Conservation (phyloP, 2,329 filamentous ascomycete species). For the Trichoderma sp. region DNA sequence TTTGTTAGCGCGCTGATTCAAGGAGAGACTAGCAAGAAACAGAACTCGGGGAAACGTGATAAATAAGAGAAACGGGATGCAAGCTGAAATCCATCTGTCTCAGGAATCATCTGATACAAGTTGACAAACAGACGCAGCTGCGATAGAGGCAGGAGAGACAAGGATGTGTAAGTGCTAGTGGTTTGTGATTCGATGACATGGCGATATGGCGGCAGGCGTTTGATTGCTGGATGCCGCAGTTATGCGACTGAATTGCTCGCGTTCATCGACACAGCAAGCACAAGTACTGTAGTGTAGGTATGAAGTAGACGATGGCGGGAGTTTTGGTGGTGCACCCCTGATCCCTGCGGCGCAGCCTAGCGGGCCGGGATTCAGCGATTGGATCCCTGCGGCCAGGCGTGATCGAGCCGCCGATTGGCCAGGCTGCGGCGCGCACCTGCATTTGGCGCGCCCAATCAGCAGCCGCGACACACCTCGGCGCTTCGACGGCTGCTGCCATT, state of each 20-base stretch:
- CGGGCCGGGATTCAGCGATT: conserved; percentile 40
- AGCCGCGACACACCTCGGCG: conserved; percentile 40
- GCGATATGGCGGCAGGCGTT: neutral
- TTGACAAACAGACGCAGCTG: neutral
- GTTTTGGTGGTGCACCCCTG: conserved; percentile 10
- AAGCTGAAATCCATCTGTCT: conserved; percentile 10
- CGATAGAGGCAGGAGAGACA: neutral
- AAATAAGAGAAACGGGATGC: neutral
- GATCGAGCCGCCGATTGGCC: conserved; percentile 44
- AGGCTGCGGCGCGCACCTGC: conserved; percentile 35
- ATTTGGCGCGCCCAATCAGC: conserved; percentile 44
- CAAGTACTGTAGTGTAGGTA: too few relatives aligned
- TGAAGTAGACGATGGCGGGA: neutral
- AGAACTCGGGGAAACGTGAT: neutral
- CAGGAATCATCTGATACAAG: conserved; percentile 8
- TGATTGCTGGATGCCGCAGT: neutral
- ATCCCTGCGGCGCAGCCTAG: conserved; percentile 25
- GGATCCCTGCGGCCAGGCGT: conserved; percentile 42
- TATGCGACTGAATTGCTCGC: conserved; percentile 9
- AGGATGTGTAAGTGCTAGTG: neutral
- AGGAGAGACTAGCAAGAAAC: neutral
- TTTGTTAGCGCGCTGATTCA: conserved; percentile 11
- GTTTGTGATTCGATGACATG: neutral
- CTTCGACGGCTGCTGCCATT: conserved; percentile 42
- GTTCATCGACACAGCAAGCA: neutral